Conservation (phyloP, 192 early-diverging fungal genomes). For the Coemansia sp. region DNA sequence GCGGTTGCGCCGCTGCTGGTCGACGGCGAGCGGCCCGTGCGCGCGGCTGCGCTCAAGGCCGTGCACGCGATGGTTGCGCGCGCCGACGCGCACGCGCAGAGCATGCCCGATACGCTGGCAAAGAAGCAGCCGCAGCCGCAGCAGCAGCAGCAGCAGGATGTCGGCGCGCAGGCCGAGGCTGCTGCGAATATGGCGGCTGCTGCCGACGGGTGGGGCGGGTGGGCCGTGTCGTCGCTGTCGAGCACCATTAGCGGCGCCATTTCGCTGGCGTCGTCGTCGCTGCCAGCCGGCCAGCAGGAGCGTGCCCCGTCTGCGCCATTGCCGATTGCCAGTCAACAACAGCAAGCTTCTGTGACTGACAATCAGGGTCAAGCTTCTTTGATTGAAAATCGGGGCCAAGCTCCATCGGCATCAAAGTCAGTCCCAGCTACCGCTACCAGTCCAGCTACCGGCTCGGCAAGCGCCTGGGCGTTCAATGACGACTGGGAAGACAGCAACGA, state of each 20-base stretch:
- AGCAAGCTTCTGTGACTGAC: too few species aligned
- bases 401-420: too few species aligned
- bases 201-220: conserved; percentile 74
- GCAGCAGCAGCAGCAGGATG: conserved; percentile 10
- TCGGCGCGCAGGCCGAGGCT: conserved; percentile 16
- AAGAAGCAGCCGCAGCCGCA: conserved; percentile 14
- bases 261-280: conserved; percentile 38
- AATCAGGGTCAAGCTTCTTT: too few species aligned
- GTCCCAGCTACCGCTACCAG: background rate
- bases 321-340: too few species aligned
- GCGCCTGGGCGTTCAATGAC: conserved; percentile 37
- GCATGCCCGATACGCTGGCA: conserved; percentile 67
- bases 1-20: conserved; percentile 39
- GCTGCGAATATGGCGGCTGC: conserved; percentile 50
- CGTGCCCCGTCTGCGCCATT: conserved; percentile 2
- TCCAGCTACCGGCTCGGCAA: background rate
- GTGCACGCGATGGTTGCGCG: conserved; percentile 64
- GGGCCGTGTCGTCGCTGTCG: conserved; percentile 83
- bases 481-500: conserved; percentile 8
- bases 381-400: too few species aligned
- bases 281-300: conserved; percentile 12
- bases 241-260: conserved; percentile 46
- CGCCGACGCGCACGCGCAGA: conserved; percentile 64
- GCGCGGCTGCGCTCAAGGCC: conserved; percentile 79
- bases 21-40: conserved; percentile 59